A percentile compares a stretch with the other conserved stretches of the same genome.
phyloP scores from a whole-genome alignment of 805 yeast species.

The Wilhelminamyces savonicus region DNA sequence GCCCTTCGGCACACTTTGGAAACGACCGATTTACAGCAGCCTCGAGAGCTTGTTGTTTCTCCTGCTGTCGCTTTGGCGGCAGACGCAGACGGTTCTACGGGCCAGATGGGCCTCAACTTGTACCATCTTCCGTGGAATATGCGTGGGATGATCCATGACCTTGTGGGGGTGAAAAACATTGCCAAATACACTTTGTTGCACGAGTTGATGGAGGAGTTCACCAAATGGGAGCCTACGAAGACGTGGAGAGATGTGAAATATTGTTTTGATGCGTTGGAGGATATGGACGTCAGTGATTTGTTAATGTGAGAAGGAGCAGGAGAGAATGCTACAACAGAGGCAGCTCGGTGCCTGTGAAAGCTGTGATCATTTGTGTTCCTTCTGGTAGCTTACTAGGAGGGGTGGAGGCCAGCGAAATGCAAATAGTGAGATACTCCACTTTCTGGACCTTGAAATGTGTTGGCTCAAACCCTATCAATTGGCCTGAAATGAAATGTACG shows the following conservation, averaged over 20 bases:
- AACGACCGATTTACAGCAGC: constrained; percentile 25
- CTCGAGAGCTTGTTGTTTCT: constrained; percentile 1
- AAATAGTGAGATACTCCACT: too few species aligned
- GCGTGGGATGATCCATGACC: constrained; percentile 31
- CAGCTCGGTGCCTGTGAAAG: too few species aligned
- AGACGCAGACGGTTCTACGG: not conserved
- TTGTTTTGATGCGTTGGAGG: constrained; percentile 29
- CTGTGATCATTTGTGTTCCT: too few species aligned
- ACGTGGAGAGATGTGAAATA: constrained; percentile 27
- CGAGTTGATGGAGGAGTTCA: constrained; percentile 18
- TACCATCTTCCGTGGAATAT: constrained; percentile 34
- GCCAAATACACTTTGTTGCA: constrained; percentile 14
- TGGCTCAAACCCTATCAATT: too few species aligned
- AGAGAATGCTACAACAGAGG: too few species aligned
- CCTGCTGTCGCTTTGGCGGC: too few species aligned
- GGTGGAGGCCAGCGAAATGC: too few species aligned
- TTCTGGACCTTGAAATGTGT: too few species aligned
- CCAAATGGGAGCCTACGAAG: constrained; percentile 23
- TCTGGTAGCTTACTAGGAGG: too few species aligned
- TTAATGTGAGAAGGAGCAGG: constrained; percentile 4
- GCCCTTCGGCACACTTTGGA: constrained; percentile 30
- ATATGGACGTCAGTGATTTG: constrained; percentile 22
- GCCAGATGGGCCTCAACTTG: constrained; percentile 6
- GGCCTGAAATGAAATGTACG: too few species aligned
- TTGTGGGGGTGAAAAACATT: constrained; percentile 25